Base-by-base conservation (phyloP, 306 rosid species). In the Comarum palustre region DNA sequence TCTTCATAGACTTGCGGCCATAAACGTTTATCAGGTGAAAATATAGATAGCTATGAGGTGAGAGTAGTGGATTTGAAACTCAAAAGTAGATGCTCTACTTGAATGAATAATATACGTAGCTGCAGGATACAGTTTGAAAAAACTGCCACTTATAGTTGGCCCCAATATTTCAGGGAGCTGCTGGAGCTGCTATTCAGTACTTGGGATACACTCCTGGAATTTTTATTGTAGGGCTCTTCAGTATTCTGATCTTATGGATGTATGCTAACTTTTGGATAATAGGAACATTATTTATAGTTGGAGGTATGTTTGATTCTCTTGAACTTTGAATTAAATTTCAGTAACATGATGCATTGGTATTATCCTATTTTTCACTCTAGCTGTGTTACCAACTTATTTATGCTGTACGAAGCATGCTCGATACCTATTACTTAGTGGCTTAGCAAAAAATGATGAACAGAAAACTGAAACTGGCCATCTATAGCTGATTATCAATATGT, bases 201-300 rank as follows among this genome's bases (percentile, higher is more conserved):
- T 76, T 95, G 87, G 99, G 99, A 29, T 95, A 90, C 80, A 95
- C 99, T 66, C 96, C 99, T 17, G 99, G 99, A 32, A 71, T 95
- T 69, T 95, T 92, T 66, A 92, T 95, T 12, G 97, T 95, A 31
- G 99, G 99, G 78, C 87, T 95, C 66, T 87, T 90, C 32, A 96
- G 83, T 69, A 95, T 95, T 90, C 92, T 95, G 55, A 78, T 95
- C 68, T 84, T 95, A 78, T 95, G 97, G 99, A 92, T 90, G 96
- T 95, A 83, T 77, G 99, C 97, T 75, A 92, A 95, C 88, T 88
- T 95, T 83, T 92, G 97, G 99, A 90, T 95, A 81, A 83, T 96
- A 7, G 99, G 99, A 80, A 79, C 83, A 16, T 82, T 95, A 80
- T 93, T 95, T 77, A 77, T 95, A 43, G 92, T 95, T 68, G 99